Conservation (phyloP, 768 basidiomycete species). For the Termitomyces sp. region DNA sequence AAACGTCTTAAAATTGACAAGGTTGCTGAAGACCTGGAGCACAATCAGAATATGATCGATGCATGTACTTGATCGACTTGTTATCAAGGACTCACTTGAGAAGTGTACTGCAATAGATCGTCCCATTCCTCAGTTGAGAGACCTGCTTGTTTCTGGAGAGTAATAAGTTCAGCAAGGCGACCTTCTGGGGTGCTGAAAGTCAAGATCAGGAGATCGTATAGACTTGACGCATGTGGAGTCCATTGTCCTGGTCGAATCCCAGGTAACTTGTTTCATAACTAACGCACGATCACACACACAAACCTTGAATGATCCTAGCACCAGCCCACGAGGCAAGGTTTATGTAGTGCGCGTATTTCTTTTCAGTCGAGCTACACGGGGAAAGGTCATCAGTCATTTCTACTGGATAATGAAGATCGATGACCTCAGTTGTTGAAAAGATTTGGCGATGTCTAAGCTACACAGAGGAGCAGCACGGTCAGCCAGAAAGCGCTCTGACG, state of each 20-base stretch:
- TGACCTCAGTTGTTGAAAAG: slow-evolving; percentile 67
- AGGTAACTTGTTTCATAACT: neutral
- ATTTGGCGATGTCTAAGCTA: slow-evolving; percentile 57
- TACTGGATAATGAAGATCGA: neutral
- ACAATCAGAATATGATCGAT: neutral
- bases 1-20: slow-evolving; percentile 75
- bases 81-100: slow-evolving; percentile 46
- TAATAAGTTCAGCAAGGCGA: slow-evolving; percentile 48
- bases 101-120: slow-evolving; percentile 63
- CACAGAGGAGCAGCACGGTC: slow-evolving; percentile 76
- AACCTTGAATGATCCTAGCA: slow-evolving; percentile 69
- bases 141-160: slow-evolving; percentile 47
- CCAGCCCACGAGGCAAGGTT: slow-evolving; percentile 79
- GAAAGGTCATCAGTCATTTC: neutral
- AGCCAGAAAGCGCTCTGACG: slow-evolving; percentile 62
- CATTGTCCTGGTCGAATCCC: slow-evolving; percentile 50
- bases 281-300: neutral
- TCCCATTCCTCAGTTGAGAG: slow-evolving; percentile 60
- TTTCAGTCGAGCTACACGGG: slow-evolving; percentile 56
- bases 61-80: neutral
- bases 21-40: slow-evolving; percentile 47
- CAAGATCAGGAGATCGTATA: slow-evolving; percentile 68
- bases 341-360: slow-evolving; percentile 73
- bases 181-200: slow-evolving; percentile 55
- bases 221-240: slow-evolving; percentile 61